These are phyloP conservation scores for Kodamaea fukazawae DNA, from an alignment of 805 yeast genomes.

Conservation along the genomic window DNA sequence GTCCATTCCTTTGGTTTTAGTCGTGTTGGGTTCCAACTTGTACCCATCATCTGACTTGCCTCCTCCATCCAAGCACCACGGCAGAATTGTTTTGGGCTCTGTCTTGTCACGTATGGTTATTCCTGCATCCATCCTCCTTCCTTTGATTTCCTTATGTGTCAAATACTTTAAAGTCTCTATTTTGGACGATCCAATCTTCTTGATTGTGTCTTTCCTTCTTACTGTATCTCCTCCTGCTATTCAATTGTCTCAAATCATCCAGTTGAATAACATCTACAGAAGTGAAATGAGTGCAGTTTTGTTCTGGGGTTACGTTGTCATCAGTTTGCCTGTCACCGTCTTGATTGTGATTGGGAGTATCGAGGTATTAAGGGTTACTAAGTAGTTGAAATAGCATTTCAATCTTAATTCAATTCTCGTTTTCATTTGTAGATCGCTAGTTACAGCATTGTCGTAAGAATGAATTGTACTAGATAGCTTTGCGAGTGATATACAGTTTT, in stretches of 20 bases:
- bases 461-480: too few relatives aligned
- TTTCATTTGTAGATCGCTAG: too few relatives aligned
- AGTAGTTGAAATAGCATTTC: neutral
- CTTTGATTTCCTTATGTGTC: constrained; percentile 62
- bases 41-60: constrained; percentile 68
- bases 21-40: constrained; percentile 76
- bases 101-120: constrained; percentile 74
- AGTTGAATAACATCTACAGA: constrained; percentile 69
- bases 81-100: constrained; percentile 64
- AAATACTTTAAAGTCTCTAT: constrained; percentile 64
- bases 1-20: constrained; percentile 72
- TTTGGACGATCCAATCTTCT: constrained; percentile 76
- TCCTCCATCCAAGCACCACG: constrained; percentile 60
- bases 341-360: constrained; percentile 66
- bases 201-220: constrained; percentile 70
- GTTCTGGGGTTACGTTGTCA: constrained; percentile 77
- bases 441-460: too few relatives aligned
- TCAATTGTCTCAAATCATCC: constrained; percentile 78
- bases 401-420: too few relatives aligned
- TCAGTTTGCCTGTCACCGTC: constrained; percentile 75
- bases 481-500: too few relatives aligned
- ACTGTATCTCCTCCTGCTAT: constrained; percentile 84
- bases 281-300: constrained; percentile 80
- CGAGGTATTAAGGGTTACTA: constrained; percentile 55
- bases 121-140: constrained; percentile 66